Percentiles rank a stretch among this genome's conserved stretches.
These are phyloP conservation scores for Ganoderma boninense DNA, from an alignment of 1,284 basidiomycete genomes.

Conservation along the genomic window DNA sequence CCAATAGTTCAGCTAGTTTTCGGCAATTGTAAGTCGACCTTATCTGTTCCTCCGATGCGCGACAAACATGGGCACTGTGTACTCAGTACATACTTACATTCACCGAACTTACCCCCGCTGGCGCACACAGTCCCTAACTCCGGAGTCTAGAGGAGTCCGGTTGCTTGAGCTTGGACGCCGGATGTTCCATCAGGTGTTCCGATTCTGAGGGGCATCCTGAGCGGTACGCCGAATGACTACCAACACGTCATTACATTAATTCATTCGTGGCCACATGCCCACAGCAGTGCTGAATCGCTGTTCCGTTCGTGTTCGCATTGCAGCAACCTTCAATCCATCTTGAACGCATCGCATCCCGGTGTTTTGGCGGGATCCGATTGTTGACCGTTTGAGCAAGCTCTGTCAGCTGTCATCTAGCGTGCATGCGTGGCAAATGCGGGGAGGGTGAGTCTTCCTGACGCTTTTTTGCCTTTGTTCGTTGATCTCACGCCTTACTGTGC, in stretches of 20 bases:
- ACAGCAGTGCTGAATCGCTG: neutral
- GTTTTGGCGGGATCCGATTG: neutral
- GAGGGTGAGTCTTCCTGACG: neutral
- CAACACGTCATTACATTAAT: neutral
- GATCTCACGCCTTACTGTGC: neutral
- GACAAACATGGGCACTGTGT: too few species aligned
- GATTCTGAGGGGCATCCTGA: constrained; percentile 13
- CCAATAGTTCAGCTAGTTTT: neutral
- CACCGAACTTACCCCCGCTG: constrained; percentile 8
- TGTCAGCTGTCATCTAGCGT: neutral
- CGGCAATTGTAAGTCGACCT: neutral
- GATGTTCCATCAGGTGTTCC: constrained; percentile 24
- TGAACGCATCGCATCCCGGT: neutral
- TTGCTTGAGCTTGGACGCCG: constrained; percentile 1
- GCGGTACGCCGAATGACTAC: constrained; percentile 17
- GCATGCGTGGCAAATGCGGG: neutral
- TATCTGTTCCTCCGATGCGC: neutral
- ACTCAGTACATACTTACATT: neutral
- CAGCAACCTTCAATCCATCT: neutral
- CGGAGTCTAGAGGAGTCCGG: neutral
- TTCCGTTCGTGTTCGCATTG: neutral
- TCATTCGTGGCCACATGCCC: neutral
- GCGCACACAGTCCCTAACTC: neutral
- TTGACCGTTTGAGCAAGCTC: neutral
- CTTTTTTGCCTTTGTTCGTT: neutral